Percentiles rank a stretch among this genome's conserved stretches.
Conservation (phyloP, 148 eudicot species). For the Vaccinium corymbosum region DNA sequence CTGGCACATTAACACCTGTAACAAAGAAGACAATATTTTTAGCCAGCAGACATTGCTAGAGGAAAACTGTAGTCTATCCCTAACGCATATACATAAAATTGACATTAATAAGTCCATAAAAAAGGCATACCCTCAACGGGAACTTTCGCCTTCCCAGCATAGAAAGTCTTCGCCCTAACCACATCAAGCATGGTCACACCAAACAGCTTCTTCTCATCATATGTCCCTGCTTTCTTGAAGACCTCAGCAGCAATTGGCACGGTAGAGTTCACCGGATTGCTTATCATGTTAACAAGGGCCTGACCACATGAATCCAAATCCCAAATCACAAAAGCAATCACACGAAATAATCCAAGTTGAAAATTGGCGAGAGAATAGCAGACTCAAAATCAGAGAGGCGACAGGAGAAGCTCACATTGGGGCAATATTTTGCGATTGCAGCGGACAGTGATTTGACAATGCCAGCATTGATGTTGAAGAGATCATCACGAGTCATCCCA, state of each 20-base stretch:
- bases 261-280: slow-evolving; percentile 94
- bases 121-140: slow-evolving; percentile 54
- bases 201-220: slow-evolving; percentile 81
- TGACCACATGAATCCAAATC: slow-evolving; percentile 26
- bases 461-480: slow-evolving; percentile 97
- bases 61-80: not conserved
- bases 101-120: not conserved
- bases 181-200: slow-evolving; percentile 95
- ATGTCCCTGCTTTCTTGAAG: slow-evolving; percentile 87
- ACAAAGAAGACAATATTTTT: slow-evolving; percentile 11
- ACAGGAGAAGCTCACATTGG: slow-evolving; percentile 51
- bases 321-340: slow-evolving; percentile 8
- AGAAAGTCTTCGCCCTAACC: slow-evolving; percentile 90
- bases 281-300: slow-evolving; percentile 89
- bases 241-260: slow-evolving; percentile 96
- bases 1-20: slow-evolving; percentile 85
- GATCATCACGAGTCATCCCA: slow-evolving; percentile 98
- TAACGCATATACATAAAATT: not conserved
- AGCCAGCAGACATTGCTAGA: not conserved
- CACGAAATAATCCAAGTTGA: not conserved
- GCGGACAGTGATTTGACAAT: slow-evolving; percentile 72
- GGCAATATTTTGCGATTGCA: slow-evolving; percentile 85
- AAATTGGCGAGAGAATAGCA: not conserved
- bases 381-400: not conserved
- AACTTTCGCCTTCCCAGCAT: slow-evolving; percentile 76